Base-by-base conservation (phyloP, 73 alveolate species). In the Diophrys sp. region DNA sequence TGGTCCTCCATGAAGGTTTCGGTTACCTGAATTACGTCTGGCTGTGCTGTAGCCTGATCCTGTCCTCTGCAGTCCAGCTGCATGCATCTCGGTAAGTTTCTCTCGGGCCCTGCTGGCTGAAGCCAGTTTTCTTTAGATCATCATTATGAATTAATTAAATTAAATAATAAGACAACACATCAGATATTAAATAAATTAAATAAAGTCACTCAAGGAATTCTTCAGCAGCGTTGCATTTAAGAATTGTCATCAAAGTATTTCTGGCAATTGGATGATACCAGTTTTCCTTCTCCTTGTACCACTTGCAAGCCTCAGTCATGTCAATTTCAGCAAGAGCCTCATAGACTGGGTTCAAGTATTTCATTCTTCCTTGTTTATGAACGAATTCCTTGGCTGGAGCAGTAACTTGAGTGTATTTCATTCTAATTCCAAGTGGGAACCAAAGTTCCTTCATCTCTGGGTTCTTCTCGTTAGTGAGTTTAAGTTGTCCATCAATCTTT, bases 231-330 rank as follows among this genome's bases (percentile, higher is more conserved):
- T 62, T n/a, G 14, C 5, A 23, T 5, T 25, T 25, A 28, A 85
- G 44, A 18, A 55, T 77, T 53, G 44, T 70, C 44, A 74, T 62
- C 11, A 86, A 74, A 24, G 44, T 70, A 2, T 76, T 74, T 54
- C 67, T 70, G 23, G 93, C 93, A 14, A 86, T 56, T 18, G 93
- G 93, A 66, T 86, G 93, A 54, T 86, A 86, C 78, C 33, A 73
- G 31, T 29, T 55, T 31, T 57, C 28, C 74, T 14, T 55, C 54
- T 86, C 70, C 14, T 67, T 25, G 57, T 56, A 86, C 74, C 74
- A 71, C 29, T 33, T 25, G 67, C 56, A 28, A 18, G 93, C 93
- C 8, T 57, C 73, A 33, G 68, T 44, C 25, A 75, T 62, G 25
- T 83, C 74, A 24, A 62, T 53, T 24, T 56, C 44, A 18, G 57